A percentile compares a stretch with the other conserved stretches of the same genome.
phyloP scores from a whole-genome alignment of 495 filamentous ascomycete genomes.

The Neurospora tetraspora region DNA sequence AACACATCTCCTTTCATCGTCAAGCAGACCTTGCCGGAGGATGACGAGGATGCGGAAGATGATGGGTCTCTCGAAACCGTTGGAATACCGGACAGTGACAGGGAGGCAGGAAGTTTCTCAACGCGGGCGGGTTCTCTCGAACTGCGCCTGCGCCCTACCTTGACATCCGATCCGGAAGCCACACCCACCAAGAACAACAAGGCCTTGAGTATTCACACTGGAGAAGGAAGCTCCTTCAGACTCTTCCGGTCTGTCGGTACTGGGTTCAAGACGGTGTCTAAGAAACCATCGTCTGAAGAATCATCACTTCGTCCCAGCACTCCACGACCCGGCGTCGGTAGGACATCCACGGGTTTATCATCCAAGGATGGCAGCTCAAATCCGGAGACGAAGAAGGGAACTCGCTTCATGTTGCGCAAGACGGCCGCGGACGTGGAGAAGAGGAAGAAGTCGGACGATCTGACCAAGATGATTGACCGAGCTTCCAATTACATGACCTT shows the following conservation, averaged over 20 bases:
- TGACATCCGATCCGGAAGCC: slow-evolving; percentile 48
- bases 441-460: slow-evolving; percentile 63
- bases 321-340: slow-evolving; percentile 37
- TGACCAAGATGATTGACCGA: slow-evolving; percentile 96
- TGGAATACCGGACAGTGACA: slow-evolving; percentile 17
- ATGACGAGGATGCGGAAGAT: slow-evolving; percentile 47
- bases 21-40: slow-evolving; percentile 61
- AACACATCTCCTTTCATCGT: slow-evolving; percentile 72
- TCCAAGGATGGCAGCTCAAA: slow-evolving; percentile 28
- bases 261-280: slow-evolving; percentile 32
- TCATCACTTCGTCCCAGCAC: slow-evolving; percentile 43
- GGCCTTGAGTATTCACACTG: slow-evolving; percentile 38
- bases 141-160: slow-evolving; percentile 66
- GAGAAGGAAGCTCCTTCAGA: slow-evolving; percentile 41
- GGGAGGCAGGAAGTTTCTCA: slow-evolving; percentile 27
- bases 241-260: slow-evolving; percentile 37
- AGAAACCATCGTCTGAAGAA: slow-evolving; percentile 55
- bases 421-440: slow-evolving; percentile 28
- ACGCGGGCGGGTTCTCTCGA: slow-evolving; percentile 61
- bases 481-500: slow-evolving; percentile 97
- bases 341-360: slow-evolving; percentile 41
- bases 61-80: slow-evolving; percentile 24
- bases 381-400: slow-evolving; percentile 41
- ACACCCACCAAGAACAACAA: slow-evolving; percentile 36
- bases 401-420: slow-evolving; percentile 35